phyloP scores from a whole-genome alignment of 1,284 basidiomycete species.

The Lentinula novae-zelandiae region DNA sequence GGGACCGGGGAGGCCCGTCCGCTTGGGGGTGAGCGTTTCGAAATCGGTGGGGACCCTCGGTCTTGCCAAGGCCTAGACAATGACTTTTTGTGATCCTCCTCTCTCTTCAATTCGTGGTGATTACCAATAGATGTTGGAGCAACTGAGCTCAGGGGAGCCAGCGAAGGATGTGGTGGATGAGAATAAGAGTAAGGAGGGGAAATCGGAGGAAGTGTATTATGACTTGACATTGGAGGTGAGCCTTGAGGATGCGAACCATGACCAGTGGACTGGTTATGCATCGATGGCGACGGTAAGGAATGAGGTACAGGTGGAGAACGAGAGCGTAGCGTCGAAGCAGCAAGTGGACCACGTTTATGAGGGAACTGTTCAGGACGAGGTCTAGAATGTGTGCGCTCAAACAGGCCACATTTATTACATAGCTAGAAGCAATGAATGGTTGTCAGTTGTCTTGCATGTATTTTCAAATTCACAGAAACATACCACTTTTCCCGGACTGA shows the following conservation, averaged over 20 bases:
- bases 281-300: slow-evolving; percentile 2
- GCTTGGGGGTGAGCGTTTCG: not conserved
- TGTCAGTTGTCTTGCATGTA: slow-evolving; percentile 3
- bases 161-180: slow-evolving; percentile 6
- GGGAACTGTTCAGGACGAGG: slow-evolving; percentile 79
- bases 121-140: not conserved
- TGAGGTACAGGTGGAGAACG: slow-evolving; percentile 10
- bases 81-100: not conserved
- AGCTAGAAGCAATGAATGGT: slow-evolving; percentile 38
- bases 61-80: slow-evolving; percentile 3
- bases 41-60: slow-evolving; percentile 1
- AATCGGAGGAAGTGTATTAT: slow-evolving; percentile 7
- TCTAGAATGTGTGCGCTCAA: slow-evolving; percentile 77
- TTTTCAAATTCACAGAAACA: slow-evolving; percentile 26
- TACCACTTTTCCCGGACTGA: slow-evolving; percentile 79
- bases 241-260: not conserved
- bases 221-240: not conserved
- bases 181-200: slow-evolving; percentile 8
- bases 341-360: slow-evolving; percentile 69
- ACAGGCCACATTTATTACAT: slow-evolving; percentile 84
- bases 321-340: slow-evolving; percentile 7
- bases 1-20: not conserved
- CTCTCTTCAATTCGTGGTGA: not conserved
- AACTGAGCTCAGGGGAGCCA: slow-evolving; percentile 5
- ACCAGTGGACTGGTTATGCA: not conserved